Base-by-base conservation (phyloP, 345 rosid species). In the Camelina hispida region DNA sequence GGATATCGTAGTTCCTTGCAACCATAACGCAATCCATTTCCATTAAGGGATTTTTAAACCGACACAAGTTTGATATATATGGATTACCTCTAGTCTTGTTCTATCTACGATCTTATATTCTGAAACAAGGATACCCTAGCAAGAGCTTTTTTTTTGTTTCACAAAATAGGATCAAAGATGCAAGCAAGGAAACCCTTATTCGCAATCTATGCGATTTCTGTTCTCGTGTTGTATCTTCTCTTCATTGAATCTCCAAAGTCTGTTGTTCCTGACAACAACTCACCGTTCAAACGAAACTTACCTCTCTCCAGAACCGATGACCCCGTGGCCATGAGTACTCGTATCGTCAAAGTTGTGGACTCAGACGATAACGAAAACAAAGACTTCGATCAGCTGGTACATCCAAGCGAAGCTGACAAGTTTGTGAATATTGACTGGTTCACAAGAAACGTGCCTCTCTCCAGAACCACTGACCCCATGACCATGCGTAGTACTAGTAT, bases 291-390 rank as follows among this genome's bases (percentile, higher is more conserved):
- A 62, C 17, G 66, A 62, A 62, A 62, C 51, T 25, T 32, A n/a
- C 37, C 55, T 69, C 65, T 76, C 35, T 59, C 64, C 46, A n/a
- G 50, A 62, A 55, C 59, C 51, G 32, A 20, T 60, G 69, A 2
- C 13, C 71, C 61, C 16, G 50, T 8, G 9, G 11, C 40, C 40
- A 37, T 37, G 40, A 37, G 40, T 37, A 23, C 3, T 16, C 7
- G 9, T 34, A 34, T 34, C 37, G 37, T 34, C 9, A 34, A 7
- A 34, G 37, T 34, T 34, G 9, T 34, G 2, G 37, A 34, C 37
- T 34, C 37, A 8, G 37, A 34, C 37, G 9, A 8, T 34, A 7
- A 7, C 9, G 37, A 1, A 34, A 34, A 34, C 9, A 6, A 6
- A 1, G 37, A 34, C 9, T 1, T 34, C 1, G 37, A 8, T 34